Conservation (phyloP, 768 basidiomycete species). For the Royoungia palumana region DNA sequence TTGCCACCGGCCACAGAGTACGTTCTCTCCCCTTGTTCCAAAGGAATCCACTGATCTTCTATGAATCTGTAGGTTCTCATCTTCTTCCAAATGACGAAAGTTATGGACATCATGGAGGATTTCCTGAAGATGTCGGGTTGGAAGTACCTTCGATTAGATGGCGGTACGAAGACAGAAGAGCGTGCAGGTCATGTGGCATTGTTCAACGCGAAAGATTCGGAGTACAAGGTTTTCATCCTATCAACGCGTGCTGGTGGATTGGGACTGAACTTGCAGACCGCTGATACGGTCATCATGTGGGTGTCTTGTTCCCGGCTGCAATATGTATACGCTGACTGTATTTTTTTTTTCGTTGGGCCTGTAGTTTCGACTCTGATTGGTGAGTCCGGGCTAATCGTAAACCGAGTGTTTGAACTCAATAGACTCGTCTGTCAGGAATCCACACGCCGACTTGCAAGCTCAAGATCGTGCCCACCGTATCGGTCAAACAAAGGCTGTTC, state of each 20-base stretch:
- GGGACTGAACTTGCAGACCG: slow-evolving; percentile 92
- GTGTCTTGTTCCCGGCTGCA: slow-evolving; percentile 27
- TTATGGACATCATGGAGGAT: slow-evolving; percentile 98
- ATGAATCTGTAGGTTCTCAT: slow-evolving; percentile 73
- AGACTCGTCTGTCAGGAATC: slow-evolving; percentile 61
- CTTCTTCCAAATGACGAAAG: slow-evolving; percentile 99
- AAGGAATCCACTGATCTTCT: neutral
- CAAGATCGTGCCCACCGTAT: slow-evolving; percentile 99
- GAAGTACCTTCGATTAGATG: slow-evolving; percentile 91
- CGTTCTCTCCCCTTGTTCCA: slow-evolving; percentile 11
- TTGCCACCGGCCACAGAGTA: slow-evolving; percentile 86
- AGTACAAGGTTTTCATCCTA: slow-evolving; percentile 88
- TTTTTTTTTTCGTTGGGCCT: slow-evolving; percentile 2
- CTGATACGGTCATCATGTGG: slow-evolving; percentile 94
- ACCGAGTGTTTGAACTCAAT: neutral
- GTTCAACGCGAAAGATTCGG: slow-evolving; percentile 88
- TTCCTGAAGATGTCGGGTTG: slow-evolving; percentile 84
- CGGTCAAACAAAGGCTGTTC: slow-evolving; percentile 96
- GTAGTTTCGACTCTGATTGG: slow-evolving; percentile 79
- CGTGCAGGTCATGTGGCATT: slow-evolving; percentile 81
- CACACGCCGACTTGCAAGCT: slow-evolving; percentile 97
- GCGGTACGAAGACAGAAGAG: slow-evolving; percentile 94
- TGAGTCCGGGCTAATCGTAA: slow-evolving; percentile 16
- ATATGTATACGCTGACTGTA: slow-evolving; percentile 5
- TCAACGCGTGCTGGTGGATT: slow-evolving; percentile 93